These are phyloP conservation scores for Ascobolus immersus DNA, from an alignment of 495 filamentous ascomycete species.

Conservation along the genomic window DNA sequence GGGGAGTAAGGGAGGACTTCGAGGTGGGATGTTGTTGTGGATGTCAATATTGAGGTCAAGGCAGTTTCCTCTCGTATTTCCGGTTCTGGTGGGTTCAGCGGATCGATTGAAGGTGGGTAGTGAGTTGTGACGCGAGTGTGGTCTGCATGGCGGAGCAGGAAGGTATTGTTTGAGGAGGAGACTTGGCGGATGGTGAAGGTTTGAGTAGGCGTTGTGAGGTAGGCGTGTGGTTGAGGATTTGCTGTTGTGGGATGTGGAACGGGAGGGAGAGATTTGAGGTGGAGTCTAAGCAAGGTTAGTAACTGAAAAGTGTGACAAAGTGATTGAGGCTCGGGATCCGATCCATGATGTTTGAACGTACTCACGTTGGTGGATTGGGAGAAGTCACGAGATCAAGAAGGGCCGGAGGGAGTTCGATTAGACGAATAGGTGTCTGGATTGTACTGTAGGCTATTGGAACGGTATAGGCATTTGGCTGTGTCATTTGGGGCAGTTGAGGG, in stretches of 20 bases:
- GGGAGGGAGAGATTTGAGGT: conserved; percentile 31
- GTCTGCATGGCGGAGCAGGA: conserved; percentile 31
- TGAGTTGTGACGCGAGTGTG: no score
- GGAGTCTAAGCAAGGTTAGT: conserved; percentile 22
- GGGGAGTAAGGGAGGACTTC: no score
- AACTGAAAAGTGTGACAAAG: not conserved
- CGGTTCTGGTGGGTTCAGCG: no score
- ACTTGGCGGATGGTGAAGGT: conserved; percentile 47
- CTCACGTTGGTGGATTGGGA: conserved; percentile 23
- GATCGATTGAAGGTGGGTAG: no score
- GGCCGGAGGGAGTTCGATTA: conserved; percentile 38
- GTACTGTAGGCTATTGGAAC: no score
- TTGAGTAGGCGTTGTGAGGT: conserved; percentile 34
- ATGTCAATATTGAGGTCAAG: no score
- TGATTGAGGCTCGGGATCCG: not conserved
- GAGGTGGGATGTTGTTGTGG: no score
- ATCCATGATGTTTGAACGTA: no score
- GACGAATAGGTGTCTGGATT: conserved; percentile 31
- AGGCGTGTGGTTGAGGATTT: conserved; percentile 24
- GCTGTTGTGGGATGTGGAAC: conserved; percentile 10
- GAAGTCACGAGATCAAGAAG: conserved; percentile 32
- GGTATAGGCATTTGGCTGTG: no score
- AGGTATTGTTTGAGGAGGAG: conserved; percentile 44
- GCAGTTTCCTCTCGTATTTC: no score
- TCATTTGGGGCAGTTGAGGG: no score